Evolutionary conservation across 2,329 filamentous ascomycete genomes (phyloP).

Genomic region (Lachnellula arida): DNA sequence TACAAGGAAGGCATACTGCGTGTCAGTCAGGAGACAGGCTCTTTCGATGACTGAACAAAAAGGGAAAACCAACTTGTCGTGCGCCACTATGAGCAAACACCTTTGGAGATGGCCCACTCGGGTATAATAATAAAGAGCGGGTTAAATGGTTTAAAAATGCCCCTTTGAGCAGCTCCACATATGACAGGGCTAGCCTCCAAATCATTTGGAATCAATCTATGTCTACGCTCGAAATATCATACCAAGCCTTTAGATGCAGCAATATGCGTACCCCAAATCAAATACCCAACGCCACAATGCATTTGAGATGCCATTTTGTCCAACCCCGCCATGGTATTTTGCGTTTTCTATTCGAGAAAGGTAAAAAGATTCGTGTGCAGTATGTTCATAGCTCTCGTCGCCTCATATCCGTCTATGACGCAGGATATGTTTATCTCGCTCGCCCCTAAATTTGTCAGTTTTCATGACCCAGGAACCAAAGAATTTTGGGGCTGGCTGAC

Average conservation of each 20-base stretch:
- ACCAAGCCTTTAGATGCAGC: not conserved
- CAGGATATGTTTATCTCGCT: constrained; percentile 99
- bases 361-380: constrained; percentile 96
- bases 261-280: not conserved
- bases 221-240: not conserved
- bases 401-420: constrained; percentile 87
- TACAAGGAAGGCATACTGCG: too few species aligned
- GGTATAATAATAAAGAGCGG: too few species aligned
- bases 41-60: too few species aligned
- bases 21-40: too few species aligned
- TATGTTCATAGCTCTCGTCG: constrained; percentile 90
- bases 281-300: not conserved
- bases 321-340: not conserved
- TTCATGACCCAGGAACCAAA: constrained; percentile 2
- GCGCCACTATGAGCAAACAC: too few species aligned
- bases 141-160: too few species aligned
- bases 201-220: not conserved
- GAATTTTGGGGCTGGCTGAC: constrained; percentile 42
- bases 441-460: constrained; percentile 55
- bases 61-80: too few species aligned
- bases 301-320: not conserved
- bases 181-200: not conserved
- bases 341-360: constrained; percentile 61
- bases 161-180: too few species aligned
- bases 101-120: too few species aligned